Conservation (phyloP, 108 stramenopile genomes). For the Epithemia pelagica region DNA sequence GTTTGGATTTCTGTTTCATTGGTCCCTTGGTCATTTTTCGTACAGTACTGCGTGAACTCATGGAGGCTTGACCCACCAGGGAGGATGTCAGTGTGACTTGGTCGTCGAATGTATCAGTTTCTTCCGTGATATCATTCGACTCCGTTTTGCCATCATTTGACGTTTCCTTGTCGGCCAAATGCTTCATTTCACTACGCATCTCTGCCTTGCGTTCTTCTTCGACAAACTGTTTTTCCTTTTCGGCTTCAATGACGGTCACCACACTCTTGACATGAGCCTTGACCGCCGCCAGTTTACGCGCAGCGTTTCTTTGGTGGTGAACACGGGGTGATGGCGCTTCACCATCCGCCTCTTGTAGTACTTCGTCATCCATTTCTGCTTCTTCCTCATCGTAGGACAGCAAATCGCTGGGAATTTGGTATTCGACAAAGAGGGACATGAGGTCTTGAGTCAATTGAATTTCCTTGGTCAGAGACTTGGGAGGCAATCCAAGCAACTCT, state of each 20-base stretch:
- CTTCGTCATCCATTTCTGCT: background rate
- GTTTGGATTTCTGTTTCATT: background rate
- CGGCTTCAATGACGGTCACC: slow-evolving; percentile 47
- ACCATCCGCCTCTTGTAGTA: background rate
- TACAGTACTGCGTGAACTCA: too few relatives aligned
- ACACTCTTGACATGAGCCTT: slow-evolving; percentile 59
- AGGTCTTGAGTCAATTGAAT: slow-evolving; percentile 80
- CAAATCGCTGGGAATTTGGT: slow-evolving; percentile 81
- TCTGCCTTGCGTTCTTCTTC: slow-evolving; percentile 40
- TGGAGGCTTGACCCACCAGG: background rate
- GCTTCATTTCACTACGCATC: slow-evolving; percentile 28
- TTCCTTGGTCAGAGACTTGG: slow-evolving; percentile 70
- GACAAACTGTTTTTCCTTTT: slow-evolving; percentile 47
- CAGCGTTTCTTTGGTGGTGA: too few relatives aligned
- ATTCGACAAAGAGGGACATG: slow-evolving; percentile 73
- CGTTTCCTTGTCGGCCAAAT: background rate
- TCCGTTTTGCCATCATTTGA: background rate
- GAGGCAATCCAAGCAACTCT: slow-evolving; percentile 49
- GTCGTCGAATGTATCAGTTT: background rate
- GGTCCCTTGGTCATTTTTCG: too few relatives aligned
- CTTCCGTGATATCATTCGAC: background rate
- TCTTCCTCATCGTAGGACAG: slow-evolving; percentile 63
- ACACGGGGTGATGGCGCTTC: slow-evolving; percentile 25
- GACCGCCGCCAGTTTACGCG: slow-evolving; percentile 48
- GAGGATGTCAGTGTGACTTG: background rate